A percentile compares a stretch with the other conserved stretches of the same genome.
These are phyloP conservation scores for Baudoinia panamericana DNA, from an alignment of 495 filamentous ascomycete species.

Conservation along the genomic window DNA sequence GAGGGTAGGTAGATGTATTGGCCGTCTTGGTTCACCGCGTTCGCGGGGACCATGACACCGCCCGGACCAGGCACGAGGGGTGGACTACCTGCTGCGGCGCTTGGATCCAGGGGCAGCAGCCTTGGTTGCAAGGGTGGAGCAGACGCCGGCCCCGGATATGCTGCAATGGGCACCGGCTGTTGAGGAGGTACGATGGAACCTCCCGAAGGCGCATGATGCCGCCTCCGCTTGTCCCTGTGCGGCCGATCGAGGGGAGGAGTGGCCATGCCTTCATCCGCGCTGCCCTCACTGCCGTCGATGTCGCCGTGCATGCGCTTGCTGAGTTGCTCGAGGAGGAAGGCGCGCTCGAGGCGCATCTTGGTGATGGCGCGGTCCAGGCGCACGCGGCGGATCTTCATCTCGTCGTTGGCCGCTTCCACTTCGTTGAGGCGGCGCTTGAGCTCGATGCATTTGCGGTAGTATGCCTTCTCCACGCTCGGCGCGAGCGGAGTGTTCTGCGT, in stretches of 20 bases:
- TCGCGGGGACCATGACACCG: conserved; percentile 4
- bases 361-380: conserved; percentile 71
- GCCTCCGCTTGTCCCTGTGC: conserved; percentile 17
- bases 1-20: conserved; percentile 2
- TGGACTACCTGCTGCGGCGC: not conserved
- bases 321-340: conserved; percentile 78
- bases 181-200: too few species aligned
- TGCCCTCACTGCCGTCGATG: conserved; percentile 60
- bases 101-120: not conserved
- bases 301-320: conserved; percentile 73
- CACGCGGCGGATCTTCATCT: conserved; percentile 60
- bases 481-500: conserved; percentile 45
- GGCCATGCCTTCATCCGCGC: conserved; percentile 47
- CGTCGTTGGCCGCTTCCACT: conserved; percentile 78
- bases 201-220: not conserved
- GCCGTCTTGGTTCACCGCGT: conserved; percentile 3
- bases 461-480: conserved; percentile 88
- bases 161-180: too few species aligned
- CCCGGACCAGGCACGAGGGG: conserved; percentile 5
- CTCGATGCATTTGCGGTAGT: conserved; percentile 92
- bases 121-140: not conserved
- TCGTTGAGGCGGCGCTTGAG: conserved; percentile 82
- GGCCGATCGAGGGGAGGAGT: conserved; percentile 28
- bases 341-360: conserved; percentile 82
- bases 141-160: too few species aligned